Evolutionary conservation across 2,329 filamentous ascomycete species (phyloP).

Genomic region (Ambrosiella beaveri): DNA sequence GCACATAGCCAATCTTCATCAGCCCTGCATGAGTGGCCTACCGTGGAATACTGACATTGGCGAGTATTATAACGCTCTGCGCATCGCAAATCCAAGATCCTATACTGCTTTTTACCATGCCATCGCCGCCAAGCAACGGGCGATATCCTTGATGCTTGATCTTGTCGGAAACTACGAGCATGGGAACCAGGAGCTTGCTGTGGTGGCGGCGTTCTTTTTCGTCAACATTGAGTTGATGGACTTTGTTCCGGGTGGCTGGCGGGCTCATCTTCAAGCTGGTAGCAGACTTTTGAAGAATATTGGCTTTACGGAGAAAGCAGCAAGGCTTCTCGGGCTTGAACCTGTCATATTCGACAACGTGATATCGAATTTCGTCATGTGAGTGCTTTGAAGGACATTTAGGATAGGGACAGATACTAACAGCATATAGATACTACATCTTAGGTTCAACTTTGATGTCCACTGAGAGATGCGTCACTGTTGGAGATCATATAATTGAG

Average conservation of each 20-base stretch:
- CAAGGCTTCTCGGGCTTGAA: slow-evolving; percentile 8
- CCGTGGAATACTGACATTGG: slow-evolving; percentile 20
- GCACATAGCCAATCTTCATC: slow-evolving; percentile 30
- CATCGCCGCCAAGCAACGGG: no score
- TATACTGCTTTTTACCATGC: no score
- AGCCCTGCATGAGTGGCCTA: slow-evolving; percentile 20
- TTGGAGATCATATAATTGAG: slow-evolving; percentile 24
- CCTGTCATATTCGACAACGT: slow-evolving; percentile 24
- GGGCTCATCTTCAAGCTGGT: no score
- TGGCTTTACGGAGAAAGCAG: no score
- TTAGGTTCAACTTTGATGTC: slow-evolving; percentile 24
- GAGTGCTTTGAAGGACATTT: slow-evolving; percentile 15
- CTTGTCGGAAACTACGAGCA: slow-evolving; percentile 24
- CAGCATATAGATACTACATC: slow-evolving; percentile 23
- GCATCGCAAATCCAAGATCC: no score
- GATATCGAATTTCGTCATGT: slow-evolving; percentile 31
- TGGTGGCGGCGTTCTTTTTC: slow-evolving; percentile 33
- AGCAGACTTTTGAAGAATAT: no score
- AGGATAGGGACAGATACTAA: not conserved
- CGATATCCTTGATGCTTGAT: slow-evolving; percentile 22
- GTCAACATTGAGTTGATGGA: no score
- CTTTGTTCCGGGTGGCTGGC: no score
- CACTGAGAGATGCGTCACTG: slow-evolving; percentile 22
- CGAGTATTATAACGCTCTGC: no score
- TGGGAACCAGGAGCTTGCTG: slow-evolving; percentile 27